Percentiles rank a stretch among this genome's conserved stretches.
phyloP scores from a whole-genome alignment of 352 stramenopile species.

The Phytophthora litchii region DNA sequence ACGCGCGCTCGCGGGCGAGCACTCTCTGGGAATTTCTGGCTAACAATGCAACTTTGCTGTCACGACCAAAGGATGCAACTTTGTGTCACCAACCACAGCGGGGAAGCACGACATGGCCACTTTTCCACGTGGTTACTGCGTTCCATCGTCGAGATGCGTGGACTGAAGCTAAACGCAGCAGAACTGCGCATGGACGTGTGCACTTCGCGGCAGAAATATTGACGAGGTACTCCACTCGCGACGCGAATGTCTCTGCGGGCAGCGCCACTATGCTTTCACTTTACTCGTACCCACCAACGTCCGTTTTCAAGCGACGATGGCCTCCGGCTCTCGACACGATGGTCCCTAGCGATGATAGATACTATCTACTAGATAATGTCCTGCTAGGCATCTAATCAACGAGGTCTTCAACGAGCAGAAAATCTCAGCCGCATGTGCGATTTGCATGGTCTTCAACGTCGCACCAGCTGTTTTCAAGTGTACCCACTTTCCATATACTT shows the following conservation, averaged over 20 bases:
- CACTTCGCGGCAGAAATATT: slow-evolving; percentile 9
- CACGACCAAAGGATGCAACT: neutral
- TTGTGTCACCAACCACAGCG: neutral
- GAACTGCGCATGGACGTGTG: slow-evolving; percentile 8
- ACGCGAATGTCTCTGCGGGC: slow-evolving; percentile 17
- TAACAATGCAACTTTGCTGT: neutral
- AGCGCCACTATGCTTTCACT: slow-evolving; percentile 14
- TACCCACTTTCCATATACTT: slow-evolving; percentile 17
- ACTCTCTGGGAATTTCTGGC: neutral
- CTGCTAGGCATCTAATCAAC: too few species aligned
- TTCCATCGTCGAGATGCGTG: neutral
- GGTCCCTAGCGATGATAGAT: too few species aligned
- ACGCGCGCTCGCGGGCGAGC: too few species aligned
- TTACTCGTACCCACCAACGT: slow-evolving; percentile 13
- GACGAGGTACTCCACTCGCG: neutral
- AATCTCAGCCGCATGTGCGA: slow-evolving; percentile 11
- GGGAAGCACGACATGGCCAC: neutral
- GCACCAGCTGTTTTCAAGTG: slow-evolving; percentile 10
- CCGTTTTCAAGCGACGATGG: neutral
- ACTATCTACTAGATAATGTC: too few species aligned
- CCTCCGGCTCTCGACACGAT: slow-evolving; percentile 14
- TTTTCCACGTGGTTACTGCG: slow-evolving; percentile 28
- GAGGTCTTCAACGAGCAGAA: neutral
- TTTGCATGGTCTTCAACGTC: slow-evolving; percentile 27
- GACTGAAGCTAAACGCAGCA: slow-evolving; percentile 26